A percentile compares a stretch with the other conserved stretches of the same genome.
Evolutionary conservation across 2,329 filamentous ascomycete genomes (phyloP).

Genomic region (Chrysoporthe cubensis): DNA sequence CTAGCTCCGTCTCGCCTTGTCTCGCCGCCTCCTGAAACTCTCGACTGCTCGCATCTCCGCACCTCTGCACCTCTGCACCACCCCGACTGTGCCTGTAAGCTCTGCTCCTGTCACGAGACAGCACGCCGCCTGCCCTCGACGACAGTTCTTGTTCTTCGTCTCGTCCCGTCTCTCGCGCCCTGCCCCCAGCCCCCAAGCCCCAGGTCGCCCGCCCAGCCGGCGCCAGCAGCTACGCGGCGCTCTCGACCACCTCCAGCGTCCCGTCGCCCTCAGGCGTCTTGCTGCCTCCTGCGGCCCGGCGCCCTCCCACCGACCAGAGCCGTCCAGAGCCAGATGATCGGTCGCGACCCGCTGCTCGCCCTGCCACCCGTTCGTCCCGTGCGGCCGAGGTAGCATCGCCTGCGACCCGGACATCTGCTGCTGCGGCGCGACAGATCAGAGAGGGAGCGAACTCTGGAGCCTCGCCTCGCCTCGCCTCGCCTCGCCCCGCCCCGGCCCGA

Average conservation of each 20-base stretch:
- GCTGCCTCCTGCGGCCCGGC: neutral
- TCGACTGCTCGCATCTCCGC: neutral
- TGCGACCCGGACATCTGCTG: neutral
- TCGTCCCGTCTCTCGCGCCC: neutral
- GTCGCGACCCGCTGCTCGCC: neutral
- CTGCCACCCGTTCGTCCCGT: neutral
- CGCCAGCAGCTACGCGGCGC: too few species aligned
- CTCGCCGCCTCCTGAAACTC: neutral
- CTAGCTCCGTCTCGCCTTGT: neutral
- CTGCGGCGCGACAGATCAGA: neutral
- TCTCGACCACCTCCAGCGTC: too few species aligned
- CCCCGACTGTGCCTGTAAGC: neutral
- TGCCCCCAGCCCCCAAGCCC: neutral
- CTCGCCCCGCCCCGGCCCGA: neutral
- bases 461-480: neutral
- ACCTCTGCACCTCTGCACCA: neutral
- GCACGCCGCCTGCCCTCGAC: too few species aligned
- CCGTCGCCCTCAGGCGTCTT: neutral
- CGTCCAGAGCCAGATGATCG: slow-evolving; percentile 1
- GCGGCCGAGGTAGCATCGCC: neutral
- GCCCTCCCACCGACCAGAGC: neutral
- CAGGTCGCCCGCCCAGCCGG: neutral
- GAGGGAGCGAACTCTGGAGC: neutral
- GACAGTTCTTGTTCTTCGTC: neutral
- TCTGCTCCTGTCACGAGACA: neutral